Evolutionary conservation across 768 basidiomycete genomes (phyloP).

Genomic region (Leucocoprinus birnbaumii): DNA sequence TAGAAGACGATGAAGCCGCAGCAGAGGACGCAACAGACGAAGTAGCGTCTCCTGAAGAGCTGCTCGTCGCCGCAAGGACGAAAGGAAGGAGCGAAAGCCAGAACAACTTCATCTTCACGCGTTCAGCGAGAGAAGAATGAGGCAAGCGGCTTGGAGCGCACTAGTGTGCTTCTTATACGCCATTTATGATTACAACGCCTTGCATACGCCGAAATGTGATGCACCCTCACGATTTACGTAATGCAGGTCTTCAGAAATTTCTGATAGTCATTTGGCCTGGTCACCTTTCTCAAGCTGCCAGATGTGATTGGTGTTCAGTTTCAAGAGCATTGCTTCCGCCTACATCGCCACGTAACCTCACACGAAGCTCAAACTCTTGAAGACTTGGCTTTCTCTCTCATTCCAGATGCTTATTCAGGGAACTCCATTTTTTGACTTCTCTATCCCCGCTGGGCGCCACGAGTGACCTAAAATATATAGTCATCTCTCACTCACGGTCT

Average conservation of each 20-base stretch:
- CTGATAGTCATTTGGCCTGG: slow-evolving; percentile 1
- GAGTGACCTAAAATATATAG: not conserved
- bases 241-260: not conserved
- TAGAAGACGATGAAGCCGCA: not conserved
- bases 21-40: not conserved
- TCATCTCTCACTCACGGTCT: not conserved
- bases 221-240: slow-evolving; percentile 1
- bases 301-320: too few relatives aligned
- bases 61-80: slow-evolving; percentile 6
- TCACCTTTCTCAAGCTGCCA: slow-evolving; percentile 3
- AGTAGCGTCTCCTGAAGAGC: not conserved
- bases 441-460: not conserved
- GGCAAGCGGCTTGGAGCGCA: not conserved
- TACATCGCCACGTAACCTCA: too few relatives aligned
- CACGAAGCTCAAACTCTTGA: too few relatives aligned
- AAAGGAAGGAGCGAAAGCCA: slow-evolving; percentile 6
- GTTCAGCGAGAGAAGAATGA: not conserved
- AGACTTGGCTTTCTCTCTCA: not conserved
- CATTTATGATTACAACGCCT: not conserved
- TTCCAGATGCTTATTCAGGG: not conserved
- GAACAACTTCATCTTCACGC: slow-evolving; percentile 6
- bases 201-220: not conserved
- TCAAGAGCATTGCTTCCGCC: not conserved
- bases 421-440: not conserved
- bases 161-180: slow-evolving; percentile 9